Evolutionary conservation across 805 yeast species (phyloP).

Genomic region (Lachancea quebecensis): DNA sequence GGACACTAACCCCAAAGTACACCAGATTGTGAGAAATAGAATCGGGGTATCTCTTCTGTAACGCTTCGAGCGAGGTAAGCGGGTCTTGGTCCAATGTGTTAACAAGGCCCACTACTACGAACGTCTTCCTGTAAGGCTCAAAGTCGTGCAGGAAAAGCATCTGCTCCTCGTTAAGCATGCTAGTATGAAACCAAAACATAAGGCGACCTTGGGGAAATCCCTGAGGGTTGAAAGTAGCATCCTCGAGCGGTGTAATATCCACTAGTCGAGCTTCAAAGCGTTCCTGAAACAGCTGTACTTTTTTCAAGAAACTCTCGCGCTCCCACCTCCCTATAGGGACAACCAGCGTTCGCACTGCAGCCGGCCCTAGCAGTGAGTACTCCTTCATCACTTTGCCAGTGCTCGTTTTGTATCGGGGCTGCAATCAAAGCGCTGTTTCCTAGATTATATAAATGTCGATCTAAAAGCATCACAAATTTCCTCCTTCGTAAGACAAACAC

Average conservation of each 20-base stretch:
- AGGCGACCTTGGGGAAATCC: constrained; percentile 75
- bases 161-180: constrained; percentile 41
- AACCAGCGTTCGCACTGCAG: constrained; percentile 57
- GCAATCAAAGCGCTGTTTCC: too few species aligned
- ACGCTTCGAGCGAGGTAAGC: constrained; percentile 8
- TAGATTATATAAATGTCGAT: too few species aligned
- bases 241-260: constrained; percentile 63
- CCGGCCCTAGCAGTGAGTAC: constrained; percentile 44
- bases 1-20: constrained; percentile 10
- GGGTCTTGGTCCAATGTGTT: constrained; percentile 15
- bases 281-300: constrained; percentile 38
- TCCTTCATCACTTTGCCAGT: constrained; percentile 1
- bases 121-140: constrained; percentile 80
- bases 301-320: constrained; percentile 33
- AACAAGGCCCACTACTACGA: constrained; percentile 49
- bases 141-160: constrained; percentile 72
- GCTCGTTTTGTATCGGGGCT: background rate
- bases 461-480: too few species aligned
- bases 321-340: constrained; percentile 57
- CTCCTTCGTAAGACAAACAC: too few species aligned
- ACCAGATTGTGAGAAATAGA: constrained; percentile 28
- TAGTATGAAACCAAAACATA: constrained; percentile 46
- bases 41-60: constrained; percentile 32
- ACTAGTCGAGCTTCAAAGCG: constrained; percentile 61
- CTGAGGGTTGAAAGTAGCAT: constrained; percentile 69